Evolutionary conservation across 768 basidiomycete genomes (phyloP).

Genomic region (Porphyrellus cyaneotinctus): DNA sequence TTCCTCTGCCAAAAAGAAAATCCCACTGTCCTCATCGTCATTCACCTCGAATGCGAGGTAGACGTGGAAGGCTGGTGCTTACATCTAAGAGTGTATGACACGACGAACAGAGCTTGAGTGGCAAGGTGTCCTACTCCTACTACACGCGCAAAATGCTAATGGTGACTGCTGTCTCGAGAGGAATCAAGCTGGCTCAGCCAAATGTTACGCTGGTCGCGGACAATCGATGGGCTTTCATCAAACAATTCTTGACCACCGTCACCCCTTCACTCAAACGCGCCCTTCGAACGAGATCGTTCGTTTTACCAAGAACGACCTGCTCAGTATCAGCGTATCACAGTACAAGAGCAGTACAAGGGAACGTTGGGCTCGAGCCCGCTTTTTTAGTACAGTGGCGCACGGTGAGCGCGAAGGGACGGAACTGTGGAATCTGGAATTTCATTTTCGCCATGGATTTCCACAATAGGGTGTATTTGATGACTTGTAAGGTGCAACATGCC

Average conservation of each 20-base stretch:
- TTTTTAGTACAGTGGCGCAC: no score
- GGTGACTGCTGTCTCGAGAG: slow-evolving; percentile 1
- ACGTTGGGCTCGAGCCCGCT: no score
- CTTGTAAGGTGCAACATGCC: no score
- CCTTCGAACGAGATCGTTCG: slow-evolving; percentile 32
- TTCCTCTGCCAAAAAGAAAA: background rate
- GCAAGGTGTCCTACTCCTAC: slow-evolving; percentile 13
- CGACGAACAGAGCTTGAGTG: background rate
- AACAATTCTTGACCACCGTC: slow-evolving; percentile 23
- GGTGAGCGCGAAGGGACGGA: no score
- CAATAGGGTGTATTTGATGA: no score
- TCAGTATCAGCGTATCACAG: background rate
- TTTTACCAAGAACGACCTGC: slow-evolving; percentile 1
- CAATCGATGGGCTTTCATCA: slow-evolving; percentile 6
- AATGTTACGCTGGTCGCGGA: background rate
- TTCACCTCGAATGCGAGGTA: background rate
- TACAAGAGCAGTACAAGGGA: no score
- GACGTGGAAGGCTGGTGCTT: background rate
- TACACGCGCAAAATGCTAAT: slow-evolving; percentile 9
- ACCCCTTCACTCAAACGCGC: slow-evolving; percentile 18
- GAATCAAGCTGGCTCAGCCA: background rate
- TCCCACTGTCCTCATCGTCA: slow-evolving; percentile 13
- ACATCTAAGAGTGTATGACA: no score
- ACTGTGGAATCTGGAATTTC: no score
- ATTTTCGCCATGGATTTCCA: no score